A percentile compares a stretch with the other conserved stretches of the same genome.
Evolutionary conservation across 2,329 filamentous ascomycete genomes (phyloP).

Genomic region (Verticillium nonalfalfae): DNA sequence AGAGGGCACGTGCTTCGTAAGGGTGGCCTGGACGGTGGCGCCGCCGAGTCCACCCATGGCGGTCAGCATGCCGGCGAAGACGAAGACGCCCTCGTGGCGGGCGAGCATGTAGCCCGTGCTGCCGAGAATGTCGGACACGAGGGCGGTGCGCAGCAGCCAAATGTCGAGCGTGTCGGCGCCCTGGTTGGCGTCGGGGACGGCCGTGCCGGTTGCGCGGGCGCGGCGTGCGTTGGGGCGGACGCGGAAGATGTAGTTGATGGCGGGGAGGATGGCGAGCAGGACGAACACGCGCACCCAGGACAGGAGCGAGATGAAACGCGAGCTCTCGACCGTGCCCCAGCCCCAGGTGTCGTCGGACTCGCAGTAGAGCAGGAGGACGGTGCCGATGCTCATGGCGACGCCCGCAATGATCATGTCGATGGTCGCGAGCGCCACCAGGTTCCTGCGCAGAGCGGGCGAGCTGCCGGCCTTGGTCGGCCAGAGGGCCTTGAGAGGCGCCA

Average conservation of each 20-base stretch:
- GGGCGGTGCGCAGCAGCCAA: constrained; percentile 64
- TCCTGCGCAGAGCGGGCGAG: constrained; percentile 59
- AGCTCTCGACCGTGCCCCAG: constrained; percentile 78
- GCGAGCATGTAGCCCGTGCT: constrained; percentile 69
- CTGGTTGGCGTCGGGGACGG: constrained; percentile 40
- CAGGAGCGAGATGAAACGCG: constrained; percentile 72
- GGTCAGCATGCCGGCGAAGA: constrained; percentile 64
- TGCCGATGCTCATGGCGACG: constrained; percentile 71
- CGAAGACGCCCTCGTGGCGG: constrained; percentile 56
- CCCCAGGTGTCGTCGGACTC: constrained; percentile 70
- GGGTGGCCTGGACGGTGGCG: constrained; percentile 73
- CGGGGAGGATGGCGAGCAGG: constrained; percentile 69
- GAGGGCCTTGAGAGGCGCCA: constrained; percentile 73
- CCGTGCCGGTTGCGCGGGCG: constrained; percentile 28
- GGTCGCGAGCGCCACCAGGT: constrained; percentile 73
- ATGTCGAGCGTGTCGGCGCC: constrained; percentile 78
- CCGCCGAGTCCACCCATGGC: constrained; percentile 78
- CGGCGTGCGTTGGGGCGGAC: constrained; percentile 38
- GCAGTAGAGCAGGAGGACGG: constrained; percentile 79
- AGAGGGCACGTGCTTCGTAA: constrained; percentile 86
- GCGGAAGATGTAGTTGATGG: constrained; percentile 71
- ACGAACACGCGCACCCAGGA: constrained; percentile 71
- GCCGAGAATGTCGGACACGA: constrained; percentile 71
- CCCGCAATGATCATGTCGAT: constrained; percentile 81
- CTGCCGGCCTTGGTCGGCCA: constrained; percentile 62